Conservation (phyloP, 352 stramenopile genomes). For the Globisporangium nodosum region DNA sequence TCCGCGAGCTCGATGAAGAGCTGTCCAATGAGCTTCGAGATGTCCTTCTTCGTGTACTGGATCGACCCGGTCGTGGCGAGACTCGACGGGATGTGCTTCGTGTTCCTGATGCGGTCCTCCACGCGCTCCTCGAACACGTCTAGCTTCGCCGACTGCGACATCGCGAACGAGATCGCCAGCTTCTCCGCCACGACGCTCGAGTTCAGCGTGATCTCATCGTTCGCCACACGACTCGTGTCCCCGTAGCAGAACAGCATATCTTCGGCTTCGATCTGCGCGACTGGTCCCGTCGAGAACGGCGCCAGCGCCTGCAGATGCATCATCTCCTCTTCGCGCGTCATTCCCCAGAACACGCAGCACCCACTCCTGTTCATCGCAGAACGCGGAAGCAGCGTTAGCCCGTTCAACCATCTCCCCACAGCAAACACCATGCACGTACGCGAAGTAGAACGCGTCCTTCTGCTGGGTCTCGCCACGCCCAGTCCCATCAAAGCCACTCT, state of each 20-base stretch:
- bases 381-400: neutral
- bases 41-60: slow-evolving; percentile 83
- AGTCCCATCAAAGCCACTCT: slow-evolving; percentile 7
- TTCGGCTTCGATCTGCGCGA: slow-evolving; percentile 48
- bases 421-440: slow-evolving; percentile 17
- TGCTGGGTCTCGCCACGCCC: slow-evolving; percentile 21
- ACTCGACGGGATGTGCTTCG: slow-evolving; percentile 82
- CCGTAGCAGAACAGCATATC: slow-evolving; percentile 66
- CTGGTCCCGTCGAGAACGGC: slow-evolving; percentile 38
- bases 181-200: slow-evolving; percentile 77
- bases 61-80: slow-evolving; percentile 85
- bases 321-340: slow-evolving; percentile 50
- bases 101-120: slow-evolving; percentile 76
- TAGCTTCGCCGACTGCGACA: slow-evolving; percentile 90
- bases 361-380: slow-evolving; percentile 29
- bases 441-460: slow-evolving; percentile 73
- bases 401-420: neutral
- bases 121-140: slow-evolving; percentile 90
- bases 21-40: slow-evolving; percentile 89
- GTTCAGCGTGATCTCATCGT: slow-evolving; percentile 79
- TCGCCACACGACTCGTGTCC: slow-evolving; percentile 43
- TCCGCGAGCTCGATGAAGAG: slow-evolving; percentile 86
- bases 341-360: slow-evolving; percentile 66
- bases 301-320: slow-evolving; percentile 39
- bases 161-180: slow-evolving; percentile 88